phyloP scores from a whole-genome alignment of 2,329 filamentous ascomycete species.

The Xylaria sp. region DNA sequence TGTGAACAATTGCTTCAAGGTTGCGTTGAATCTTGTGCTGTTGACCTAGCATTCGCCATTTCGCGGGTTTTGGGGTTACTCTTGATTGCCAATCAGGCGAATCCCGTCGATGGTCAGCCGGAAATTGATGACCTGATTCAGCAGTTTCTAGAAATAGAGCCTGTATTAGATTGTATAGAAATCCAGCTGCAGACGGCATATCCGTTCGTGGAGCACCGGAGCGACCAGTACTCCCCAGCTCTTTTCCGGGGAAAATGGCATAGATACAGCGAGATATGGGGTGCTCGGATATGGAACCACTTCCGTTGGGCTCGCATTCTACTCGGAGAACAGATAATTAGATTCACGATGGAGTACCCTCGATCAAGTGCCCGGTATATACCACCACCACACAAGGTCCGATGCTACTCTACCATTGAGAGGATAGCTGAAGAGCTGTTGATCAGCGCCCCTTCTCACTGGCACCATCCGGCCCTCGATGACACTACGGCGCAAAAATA shows the following conservation, averaged over 20 bases:
- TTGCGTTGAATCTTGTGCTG: constrained; percentile 53
- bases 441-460: constrained; percentile 61
- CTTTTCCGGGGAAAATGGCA: constrained; percentile 67
- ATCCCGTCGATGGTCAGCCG: constrained; percentile 53
- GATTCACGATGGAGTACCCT: constrained; percentile 54
- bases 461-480: constrained; percentile 61
- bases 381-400: constrained; percentile 47
- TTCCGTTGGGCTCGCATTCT: constrained; percentile 69
- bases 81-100: constrained; percentile 50
- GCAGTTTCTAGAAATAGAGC: constrained; percentile 56
- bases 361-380: constrained; percentile 52
- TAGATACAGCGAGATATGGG: constrained; percentile 64
- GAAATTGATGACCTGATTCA: constrained; percentile 52
- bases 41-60: constrained; percentile 56
- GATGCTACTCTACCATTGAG: constrained; percentile 52
- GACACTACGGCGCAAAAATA: constrained; percentile 53
- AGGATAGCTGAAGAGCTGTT: constrained; percentile 58
- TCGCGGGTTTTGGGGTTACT: constrained; percentile 56
- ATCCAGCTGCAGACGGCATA: constrained; percentile 51
- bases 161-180: constrained; percentile 56
- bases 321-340: constrained; percentile 61
- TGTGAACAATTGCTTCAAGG: constrained; percentile 50
- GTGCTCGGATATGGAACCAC: constrained; percentile 67
- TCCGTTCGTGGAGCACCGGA: constrained; percentile 52
- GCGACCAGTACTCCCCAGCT: constrained; percentile 53